Conservation (phyloP, 2,329 filamentous ascomycete genomes). For the Elsinoe fawcettii region DNA sequence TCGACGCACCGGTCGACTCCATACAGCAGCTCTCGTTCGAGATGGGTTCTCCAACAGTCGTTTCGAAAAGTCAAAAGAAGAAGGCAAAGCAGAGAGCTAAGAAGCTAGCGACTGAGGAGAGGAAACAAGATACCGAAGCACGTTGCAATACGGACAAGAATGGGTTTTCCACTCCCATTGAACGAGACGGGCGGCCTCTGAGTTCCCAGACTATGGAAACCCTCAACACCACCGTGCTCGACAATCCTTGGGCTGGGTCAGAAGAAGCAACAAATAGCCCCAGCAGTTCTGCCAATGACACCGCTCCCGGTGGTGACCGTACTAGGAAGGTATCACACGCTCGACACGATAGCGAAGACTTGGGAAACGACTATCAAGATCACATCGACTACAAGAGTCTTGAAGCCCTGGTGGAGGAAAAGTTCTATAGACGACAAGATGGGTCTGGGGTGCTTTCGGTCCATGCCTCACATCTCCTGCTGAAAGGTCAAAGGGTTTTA, state of each 20-base stretch:
- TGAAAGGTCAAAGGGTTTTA: background rate
- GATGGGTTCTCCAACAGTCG: background rate
- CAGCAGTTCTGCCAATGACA: background rate
- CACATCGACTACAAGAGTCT: background rate
- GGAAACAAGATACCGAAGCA: background rate
- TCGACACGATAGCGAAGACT: background rate
- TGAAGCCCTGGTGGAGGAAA: background rate
- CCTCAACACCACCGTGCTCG: background rate
- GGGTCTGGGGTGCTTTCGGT: background rate
- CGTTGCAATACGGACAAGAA: no score
- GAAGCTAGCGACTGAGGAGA: background rate
- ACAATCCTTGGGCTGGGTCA: background rate
- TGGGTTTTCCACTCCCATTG: background rate
- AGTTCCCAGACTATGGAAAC: background rate
- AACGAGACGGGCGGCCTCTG: background rate
- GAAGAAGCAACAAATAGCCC: background rate
- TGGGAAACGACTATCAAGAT: background rate
- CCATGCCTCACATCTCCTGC: background rate
- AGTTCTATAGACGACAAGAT: background rate
- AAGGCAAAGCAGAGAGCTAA: background rate
- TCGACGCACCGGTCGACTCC: no score
- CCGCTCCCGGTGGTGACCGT: background rate
- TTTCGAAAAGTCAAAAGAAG: background rate
- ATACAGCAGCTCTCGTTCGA: background rate
- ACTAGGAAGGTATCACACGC: background rate